Evolutionary conservation across 1,139 yeast species (phyloP), one percentile per base, ranked within the genome.

Genomic region (Geotrichum armillariae): DNA sequence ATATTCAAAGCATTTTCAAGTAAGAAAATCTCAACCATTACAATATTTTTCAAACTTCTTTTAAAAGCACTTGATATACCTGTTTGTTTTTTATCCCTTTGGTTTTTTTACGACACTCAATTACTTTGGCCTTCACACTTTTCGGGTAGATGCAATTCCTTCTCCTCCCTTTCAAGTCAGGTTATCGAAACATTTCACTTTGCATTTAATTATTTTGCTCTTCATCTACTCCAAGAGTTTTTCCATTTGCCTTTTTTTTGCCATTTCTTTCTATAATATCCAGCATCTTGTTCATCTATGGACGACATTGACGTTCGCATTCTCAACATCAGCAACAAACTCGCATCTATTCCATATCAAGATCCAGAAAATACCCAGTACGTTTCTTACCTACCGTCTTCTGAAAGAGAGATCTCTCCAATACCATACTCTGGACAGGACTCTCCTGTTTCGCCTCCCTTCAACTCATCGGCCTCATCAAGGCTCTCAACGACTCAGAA

Each of bases 271-370:
- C n/a, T n/a, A n/a, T n/a, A n/a, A n/a, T n/a, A n/a, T n/a, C 29
- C 11, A 7, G 29, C 29, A 25, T 25, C 29, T 25, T 12, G 12
- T 14, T 38, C 22, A 46, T 46, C 41, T 22, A 52, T 52, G 54
- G 54, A 52, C 22, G 52, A 52, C 29, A 45, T 52, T 36, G 54
- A 52, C 44, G 43, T 43, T 27, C 51, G 54, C 22, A 52, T 52
- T 9, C 23, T 36, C 25, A 45, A 49, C 27, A 38, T 52, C 36
- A 41, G 54, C 22, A 36, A 48, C n/a, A 49, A 42, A 21, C 46
- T 52, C 23, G 46, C 50, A 18, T 33, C 46, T 16, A 51, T 45
- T 35, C 54, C 54, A 12, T 46, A 43, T 21, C 42, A 42, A 22
- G 52, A 48, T 41, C 47, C 54, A 9, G 46, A 52, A n/a, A 52